phyloP scores from a whole-genome alignment of 2,329 filamentous ascomycete genomes.

The Scedosporium dehoogii region DNA sequence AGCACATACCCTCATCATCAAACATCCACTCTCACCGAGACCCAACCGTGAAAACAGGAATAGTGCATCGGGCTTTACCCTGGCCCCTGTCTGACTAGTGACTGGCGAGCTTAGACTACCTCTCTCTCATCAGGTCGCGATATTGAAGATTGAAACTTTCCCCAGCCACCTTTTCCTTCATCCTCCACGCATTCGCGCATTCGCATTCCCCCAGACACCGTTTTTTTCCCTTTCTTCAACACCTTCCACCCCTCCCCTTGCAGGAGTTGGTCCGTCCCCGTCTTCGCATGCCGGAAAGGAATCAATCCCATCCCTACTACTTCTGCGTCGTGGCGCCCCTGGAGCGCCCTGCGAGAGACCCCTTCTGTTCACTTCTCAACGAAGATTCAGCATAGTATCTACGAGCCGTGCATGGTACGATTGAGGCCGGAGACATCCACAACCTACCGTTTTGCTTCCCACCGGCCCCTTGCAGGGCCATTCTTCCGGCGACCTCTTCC shows the following conservation, averaged over 20 bases:
- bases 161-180: not conserved
- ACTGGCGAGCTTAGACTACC: not conserved
- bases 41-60: not conserved
- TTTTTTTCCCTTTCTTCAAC: not conserved
- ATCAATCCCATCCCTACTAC: not conserved
- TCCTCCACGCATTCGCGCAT: not conserved
- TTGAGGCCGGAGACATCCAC: not conserved
- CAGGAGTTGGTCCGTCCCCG: not conserved
- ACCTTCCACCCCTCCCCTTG: not conserved
- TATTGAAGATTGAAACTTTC: not conserved
- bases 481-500: conserved; percentile 6
- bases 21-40: conserved; percentile 1
- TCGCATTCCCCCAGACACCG: not conserved
- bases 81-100: not conserved
- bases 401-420: not conserved
- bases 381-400: not conserved
- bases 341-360: not conserved
- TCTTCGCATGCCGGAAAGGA: not conserved
- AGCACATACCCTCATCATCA: not conserved
- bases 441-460: not conserved
- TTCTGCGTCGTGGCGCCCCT: not conserved
- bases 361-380: not conserved
- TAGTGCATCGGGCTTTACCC: not conserved
- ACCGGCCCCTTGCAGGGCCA: not conserved
- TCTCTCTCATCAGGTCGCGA: not conserved